Base-by-base conservation (phyloP, 139 green algal species). In the Coelastrella sp. region DNA sequence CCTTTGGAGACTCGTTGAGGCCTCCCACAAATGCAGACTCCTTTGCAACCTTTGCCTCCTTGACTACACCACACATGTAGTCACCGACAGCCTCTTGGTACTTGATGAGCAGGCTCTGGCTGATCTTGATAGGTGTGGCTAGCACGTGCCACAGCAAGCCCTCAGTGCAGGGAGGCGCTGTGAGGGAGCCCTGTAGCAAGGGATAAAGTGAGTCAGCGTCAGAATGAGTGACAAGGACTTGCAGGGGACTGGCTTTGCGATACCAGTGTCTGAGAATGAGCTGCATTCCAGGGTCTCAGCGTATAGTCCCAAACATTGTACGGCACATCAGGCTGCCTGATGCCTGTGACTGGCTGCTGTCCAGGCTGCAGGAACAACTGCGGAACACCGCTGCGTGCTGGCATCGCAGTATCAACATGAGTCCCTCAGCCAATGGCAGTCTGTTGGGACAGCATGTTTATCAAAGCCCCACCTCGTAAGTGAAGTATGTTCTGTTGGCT, bases 131-230 rank as follows among this genome's bases (percentile, higher is more conserved):
- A 23, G 83, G 84, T 20, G 90, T 92, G 13, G 92, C 71, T 73
- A 94, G 75, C n/a, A 95, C 90, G 58, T 91, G 91, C 94, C 94
- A 97, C 20, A 92, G 64, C 7, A 97, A 85, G 7, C 89, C 92
- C 90, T 97, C 94, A 7, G 90, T 95, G 93, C 95, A 96, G 17
- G 79, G 79, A 56, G 79, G 79, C 19, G 79, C 56, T 5, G 79
- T 85, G 16, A 85, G 58, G 20, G 58, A 73, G 1, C 79, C 61
- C 61, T 71, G 61, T 13, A n/a, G n/a, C n/a, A 13, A 19, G 11
- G 8, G 61, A 13, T 71, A 71, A 19, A 19, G 61, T 71, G 61
- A 47, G 32, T 47, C 32, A 47, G 32, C 32, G 32, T 47, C 32
- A 47, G 1, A 47, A 47, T 47, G 32, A 47, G 32, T 47, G 1